These are phyloP conservation scores for Emergomyces pasteurianus DNA, from an alignment of 2,329 filamentous ascomycete species.

Conservation along the genomic window DNA sequence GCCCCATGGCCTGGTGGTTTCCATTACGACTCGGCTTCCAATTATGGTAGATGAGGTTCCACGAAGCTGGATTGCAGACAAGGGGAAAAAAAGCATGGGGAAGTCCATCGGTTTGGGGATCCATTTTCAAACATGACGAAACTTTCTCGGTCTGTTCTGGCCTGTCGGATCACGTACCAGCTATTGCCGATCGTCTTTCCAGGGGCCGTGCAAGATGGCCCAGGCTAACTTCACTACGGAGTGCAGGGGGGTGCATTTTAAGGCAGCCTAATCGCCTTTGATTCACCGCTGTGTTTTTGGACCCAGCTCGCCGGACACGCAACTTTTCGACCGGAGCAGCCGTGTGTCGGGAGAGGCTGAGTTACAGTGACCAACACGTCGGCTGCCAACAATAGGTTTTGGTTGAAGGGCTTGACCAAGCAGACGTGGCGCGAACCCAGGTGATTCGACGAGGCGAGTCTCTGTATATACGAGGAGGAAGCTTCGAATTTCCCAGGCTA, in stretches of 20 bases:
- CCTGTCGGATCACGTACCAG: neutral
- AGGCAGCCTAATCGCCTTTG: neutral
- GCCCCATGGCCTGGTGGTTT: neutral
- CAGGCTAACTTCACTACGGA: neutral
- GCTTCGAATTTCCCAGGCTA: neutral
- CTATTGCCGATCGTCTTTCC: neutral
- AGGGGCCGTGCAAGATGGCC: neutral
- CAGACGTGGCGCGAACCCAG: neutral
- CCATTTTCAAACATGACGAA: neutral
- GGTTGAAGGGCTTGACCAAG: neutral
- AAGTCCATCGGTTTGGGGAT: neutral
- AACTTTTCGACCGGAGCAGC: neutral
- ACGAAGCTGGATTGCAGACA: neutral
- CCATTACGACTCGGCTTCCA: neutral
- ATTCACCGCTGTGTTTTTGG: neutral
- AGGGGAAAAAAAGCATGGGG: neutral
- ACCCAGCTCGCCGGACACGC: neutral
- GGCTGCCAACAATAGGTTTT: neutral
- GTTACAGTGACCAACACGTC: neutral
- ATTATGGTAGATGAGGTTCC: neutral
- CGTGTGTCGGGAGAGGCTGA: neutral
- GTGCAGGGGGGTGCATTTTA: neutral
- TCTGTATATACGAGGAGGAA: neutral
- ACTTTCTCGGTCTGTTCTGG: neutral
- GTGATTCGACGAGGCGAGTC: neutral